phyloP scores from a whole-genome alignment of 2,329 filamentous ascomycete species.

The Xylariaceae sp. region DNA sequence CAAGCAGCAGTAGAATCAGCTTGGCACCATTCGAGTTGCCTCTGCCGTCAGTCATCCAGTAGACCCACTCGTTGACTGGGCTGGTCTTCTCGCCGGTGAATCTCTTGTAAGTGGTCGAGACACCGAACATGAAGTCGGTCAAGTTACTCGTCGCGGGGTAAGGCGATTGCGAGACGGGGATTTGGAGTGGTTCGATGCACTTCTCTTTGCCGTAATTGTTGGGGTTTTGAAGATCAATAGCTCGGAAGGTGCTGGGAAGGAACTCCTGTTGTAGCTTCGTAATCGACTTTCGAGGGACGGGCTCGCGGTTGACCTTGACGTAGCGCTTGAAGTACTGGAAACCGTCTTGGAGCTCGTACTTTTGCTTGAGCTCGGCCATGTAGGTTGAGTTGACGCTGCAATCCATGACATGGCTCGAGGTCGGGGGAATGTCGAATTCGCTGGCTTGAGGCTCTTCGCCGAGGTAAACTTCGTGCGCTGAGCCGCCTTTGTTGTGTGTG shows the following conservation, averaged over 20 bases:
- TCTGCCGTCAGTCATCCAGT: constrained; percentile 54
- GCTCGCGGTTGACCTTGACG: constrained; percentile 45
- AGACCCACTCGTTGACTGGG: constrained; percentile 55
- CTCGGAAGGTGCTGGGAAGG: constrained; percentile 41
- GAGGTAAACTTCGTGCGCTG: constrained; percentile 25
- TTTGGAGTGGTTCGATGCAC: constrained; percentile 46
- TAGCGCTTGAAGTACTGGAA: constrained; percentile 56
- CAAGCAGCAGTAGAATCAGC: constrained; percentile 49
- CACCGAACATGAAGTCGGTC: constrained; percentile 55
- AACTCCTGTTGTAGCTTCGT: constrained; percentile 47
- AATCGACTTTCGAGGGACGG: constrained; percentile 45
- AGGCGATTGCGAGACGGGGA: constrained; percentile 47
- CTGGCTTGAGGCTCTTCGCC: constrained; percentile 21
- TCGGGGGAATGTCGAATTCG: constrained; percentile 27
- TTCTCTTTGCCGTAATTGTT: constrained; percentile 33
- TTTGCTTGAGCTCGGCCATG: constrained; percentile 40
- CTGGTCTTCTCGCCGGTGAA: constrained; percentile 48
- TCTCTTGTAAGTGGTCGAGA: constrained; percentile 54
- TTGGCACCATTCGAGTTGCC: constrained; percentile 54
- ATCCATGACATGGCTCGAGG: constrained; percentile 37
- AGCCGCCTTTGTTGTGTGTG: constrained; percentile 22
- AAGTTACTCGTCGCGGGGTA: constrained; percentile 48
- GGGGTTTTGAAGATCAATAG: constrained; percentile 42
- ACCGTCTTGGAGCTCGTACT: constrained; percentile 43
- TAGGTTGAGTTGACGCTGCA: constrained; percentile 46